Base-by-base conservation (phyloP, 768 basidiomycete species). In the Russula abietina region DNA sequence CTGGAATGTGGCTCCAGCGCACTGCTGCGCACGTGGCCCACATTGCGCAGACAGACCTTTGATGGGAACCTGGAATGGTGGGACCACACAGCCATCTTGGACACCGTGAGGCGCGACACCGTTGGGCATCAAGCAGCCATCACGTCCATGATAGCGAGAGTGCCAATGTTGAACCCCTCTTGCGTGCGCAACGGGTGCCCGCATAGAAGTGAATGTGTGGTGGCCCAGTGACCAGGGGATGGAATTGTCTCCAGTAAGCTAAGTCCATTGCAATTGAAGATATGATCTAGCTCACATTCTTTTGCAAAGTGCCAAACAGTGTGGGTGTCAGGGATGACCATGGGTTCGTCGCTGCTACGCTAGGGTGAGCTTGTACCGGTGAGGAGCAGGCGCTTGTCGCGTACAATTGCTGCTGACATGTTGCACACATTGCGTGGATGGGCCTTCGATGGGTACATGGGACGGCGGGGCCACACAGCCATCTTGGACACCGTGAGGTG, bases 111-210 rank as follows among this genome's bases (percentile, higher is more conserved):
- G n/a, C n/a, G n/a, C n/a, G n/a, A n/a, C n/a, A n/a, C n/a, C n/a
- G n/a, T n/a, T n/a, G n/a, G n/a, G n/a, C n/a, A n/a, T n/a, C n/a
- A n/a, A n/a, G n/a, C n/a, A n/a, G n/a, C n/a, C n/a, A n/a, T n/a
- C n/a, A n/a, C 90, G 66, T 94, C 92, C 65, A 94, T 84, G 36
- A 98, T 81, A 41, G 91, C 88, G 59, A 98, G 75, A 84, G 85
- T 86, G 73, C 91, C 94, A 61, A 97, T 85, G 69, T 96, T 97
- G 73, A 80, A 89, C 4, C 94, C 94, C 61, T 97, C 94, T 57
- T 87, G 81, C 2, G 95, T 97, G 51, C 92, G 81, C 49, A 98
- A 70, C 4, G 93, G 93, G 92, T 91, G 17, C 92, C 94, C 3
- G 94, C 95, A 71, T 94, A 96, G 73, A 98, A 98, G 24, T 92